Conservation (phyloP, 2,329 filamentous ascomycete species). For the Cladosporium sphaerospermum region DNA sequence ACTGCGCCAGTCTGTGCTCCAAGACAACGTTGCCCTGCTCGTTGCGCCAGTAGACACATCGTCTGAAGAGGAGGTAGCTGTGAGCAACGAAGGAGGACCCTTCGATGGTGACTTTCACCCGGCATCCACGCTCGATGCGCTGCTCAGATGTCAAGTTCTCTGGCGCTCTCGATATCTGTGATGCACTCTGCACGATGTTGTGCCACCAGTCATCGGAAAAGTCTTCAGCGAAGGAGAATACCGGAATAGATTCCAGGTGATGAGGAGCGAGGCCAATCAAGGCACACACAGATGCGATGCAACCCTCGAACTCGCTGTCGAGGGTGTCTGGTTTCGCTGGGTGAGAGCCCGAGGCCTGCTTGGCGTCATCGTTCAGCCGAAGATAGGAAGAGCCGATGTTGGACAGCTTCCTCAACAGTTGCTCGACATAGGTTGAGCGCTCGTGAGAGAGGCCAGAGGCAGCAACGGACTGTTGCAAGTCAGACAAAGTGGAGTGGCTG, state of each 20-base stretch:
- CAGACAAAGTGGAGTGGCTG: slow-evolving; percentile 2
- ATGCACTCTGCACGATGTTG: slow-evolving; percentile 7
- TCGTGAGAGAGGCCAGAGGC: slow-evolving; percentile 9
- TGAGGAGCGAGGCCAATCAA: slow-evolving; percentile 6
- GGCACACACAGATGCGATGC: slow-evolving; percentile 1
- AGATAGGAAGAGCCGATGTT: slow-evolving; percentile 9
- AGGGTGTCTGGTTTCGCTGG: background rate
- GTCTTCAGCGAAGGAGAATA: background rate
- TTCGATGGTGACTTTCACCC: slow-evolving; percentile 10
- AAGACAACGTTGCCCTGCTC: slow-evolving; percentile 5
- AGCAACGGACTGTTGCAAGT: slow-evolving; percentile 4
- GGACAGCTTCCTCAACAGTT: slow-evolving; percentile 7
- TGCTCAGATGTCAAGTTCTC: background rate
- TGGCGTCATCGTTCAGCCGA: background rate
- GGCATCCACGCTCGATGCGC: slow-evolving; percentile 3
- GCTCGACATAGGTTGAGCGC: slow-evolving; percentile 8
- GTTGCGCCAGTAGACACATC: slow-evolving; percentile 9
- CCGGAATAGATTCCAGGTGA: background rate
- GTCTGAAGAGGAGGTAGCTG: slow-evolving; percentile 9
- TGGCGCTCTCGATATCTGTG: slow-evolving; percentile 3
- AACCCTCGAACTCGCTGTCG: slow-evolving; percentile 8
- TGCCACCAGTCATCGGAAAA: slow-evolving; percentile 5
- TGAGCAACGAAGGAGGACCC: slow-evolving; percentile 6
- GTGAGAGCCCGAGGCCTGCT: background rate
- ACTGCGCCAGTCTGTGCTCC: slow-evolving; percentile 11